Evolutionary conservation across 257 asterid species (phyloP), one percentile per base, ranked within the genome.

Genomic region (Apocynum venetum): DNA sequence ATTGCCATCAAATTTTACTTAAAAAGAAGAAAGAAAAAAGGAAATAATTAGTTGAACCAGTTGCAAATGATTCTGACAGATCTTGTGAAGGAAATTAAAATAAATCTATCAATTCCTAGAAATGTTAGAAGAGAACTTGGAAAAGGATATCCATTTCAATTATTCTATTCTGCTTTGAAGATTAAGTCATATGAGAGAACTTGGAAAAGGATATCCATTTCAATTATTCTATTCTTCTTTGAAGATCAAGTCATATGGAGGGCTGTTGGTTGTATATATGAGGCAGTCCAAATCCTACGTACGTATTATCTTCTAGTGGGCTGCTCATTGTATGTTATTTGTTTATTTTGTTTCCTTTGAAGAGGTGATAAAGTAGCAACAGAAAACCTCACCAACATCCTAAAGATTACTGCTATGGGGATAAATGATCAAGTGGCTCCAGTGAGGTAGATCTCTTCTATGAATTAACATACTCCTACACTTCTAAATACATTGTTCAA

Each of bases 361-460:
- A 73, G 75, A 46, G 74, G 66, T 65, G 46, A 31, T 61, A 71
- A 49, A 72, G 35, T 48, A 53, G 38, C 43, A 44, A 53, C 43
- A 48, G 71, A 66, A 53, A 77, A 51, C 3, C 73, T 47, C 84
- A 20, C 13, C 60, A 60, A 6, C 53, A 40, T 43, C 60, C 66
- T 59, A 65, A 80, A 41, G 72, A 31, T 76, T 31, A 76, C 82
- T 74, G 70, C 74, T 11, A 88, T 83, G 87, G 87, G 12, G 20
- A 73, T 61, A 70, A 77, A 83, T 14, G 61, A n/a, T 52, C 52
- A 36, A 41, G 78, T 79, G 8, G 65, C 85, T 41, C 75, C 83
- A 47, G 67, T 79, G 59, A 78, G 91, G 89, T 85, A 83, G 44
- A 73, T 2, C 51, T 9, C 69, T 66, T 67, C 8, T 25, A 4